Conservation (phyloP, 208 protist species). For the Trichomonas tenax region DNA sequence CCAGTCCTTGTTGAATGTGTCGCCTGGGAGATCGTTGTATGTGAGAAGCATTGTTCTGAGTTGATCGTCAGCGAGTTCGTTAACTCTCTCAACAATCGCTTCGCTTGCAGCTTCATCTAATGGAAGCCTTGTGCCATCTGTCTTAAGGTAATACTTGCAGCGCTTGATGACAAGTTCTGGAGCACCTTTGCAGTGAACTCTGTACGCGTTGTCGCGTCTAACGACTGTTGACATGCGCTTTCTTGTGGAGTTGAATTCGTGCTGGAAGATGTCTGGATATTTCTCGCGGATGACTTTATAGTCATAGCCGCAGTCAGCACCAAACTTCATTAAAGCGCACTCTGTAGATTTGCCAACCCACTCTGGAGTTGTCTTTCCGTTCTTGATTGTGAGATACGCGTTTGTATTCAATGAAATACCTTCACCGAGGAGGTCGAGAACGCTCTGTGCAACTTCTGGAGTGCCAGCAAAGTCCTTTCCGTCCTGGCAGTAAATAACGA, state of each 20-base stretch:
- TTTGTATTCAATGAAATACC: not conserved
- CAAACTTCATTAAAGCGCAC: not conserved
- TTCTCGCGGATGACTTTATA: constrained; percentile 9
- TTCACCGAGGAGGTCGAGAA: not conserved
- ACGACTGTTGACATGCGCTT: constrained; percentile 3
- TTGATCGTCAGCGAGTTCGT: constrained; percentile 11
- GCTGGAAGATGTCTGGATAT: not conserved
- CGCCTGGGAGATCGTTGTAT: not conserved
- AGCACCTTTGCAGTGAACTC: not conserved
- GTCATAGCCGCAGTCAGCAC: not conserved
- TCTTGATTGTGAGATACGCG: not conserved
- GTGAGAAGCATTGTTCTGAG: not conserved
- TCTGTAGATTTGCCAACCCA: not conserved
- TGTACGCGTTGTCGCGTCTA: not conserved
- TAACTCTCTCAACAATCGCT: not conserved
- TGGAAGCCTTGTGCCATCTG: not conserved
- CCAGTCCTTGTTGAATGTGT: not conserved
- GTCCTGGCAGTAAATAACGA: not conserved
- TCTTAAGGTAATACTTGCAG: not conserved
- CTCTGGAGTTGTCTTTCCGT: not conserved
- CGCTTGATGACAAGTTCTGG: not conserved
- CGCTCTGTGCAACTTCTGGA: not conserved
- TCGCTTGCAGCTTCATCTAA: not conserved
- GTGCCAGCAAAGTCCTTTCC: not conserved
- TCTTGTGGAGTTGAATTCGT: not conserved